Percentiles rank a stretch among this genome's conserved stretches.
Evolutionary conservation across 2,329 filamentous ascomycete genomes (phyloP).

Genomic region (Dryadomyces quercus-mongolicae): DNA sequence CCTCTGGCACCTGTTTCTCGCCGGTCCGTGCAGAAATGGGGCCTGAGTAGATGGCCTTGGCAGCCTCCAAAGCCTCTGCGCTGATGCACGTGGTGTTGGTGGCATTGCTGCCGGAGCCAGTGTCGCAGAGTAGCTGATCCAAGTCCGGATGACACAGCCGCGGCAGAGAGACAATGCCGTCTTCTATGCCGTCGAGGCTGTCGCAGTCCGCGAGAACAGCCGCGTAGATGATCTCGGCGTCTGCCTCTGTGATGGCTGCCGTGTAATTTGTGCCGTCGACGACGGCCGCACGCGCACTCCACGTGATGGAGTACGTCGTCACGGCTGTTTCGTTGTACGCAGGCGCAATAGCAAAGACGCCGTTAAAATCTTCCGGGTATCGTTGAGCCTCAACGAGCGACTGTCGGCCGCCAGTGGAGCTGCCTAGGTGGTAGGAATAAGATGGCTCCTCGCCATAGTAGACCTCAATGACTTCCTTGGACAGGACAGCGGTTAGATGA

Average conservation of each 20-base stretch:
- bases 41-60: constrained; percentile 17
- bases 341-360: constrained; percentile 31
- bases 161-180: constrained; percentile 29
- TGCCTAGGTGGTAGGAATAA: constrained; percentile 37
- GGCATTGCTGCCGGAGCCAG: constrained; percentile 10
- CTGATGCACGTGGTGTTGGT: constrained; percentile 25
- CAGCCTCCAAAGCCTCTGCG: constrained; percentile 21
- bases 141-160: constrained; percentile 24
- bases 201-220: constrained; percentile 30
- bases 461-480: constrained; percentile 28
- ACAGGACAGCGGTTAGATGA: constrained; percentile 21
- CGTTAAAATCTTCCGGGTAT: constrained; percentile 41
- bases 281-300: not conserved
- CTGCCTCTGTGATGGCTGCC: not conserved
- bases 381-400: constrained; percentile 34
- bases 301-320: not conserved
- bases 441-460: constrained; percentile 26
- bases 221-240: constrained; percentile 18
- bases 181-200: constrained; percentile 24
- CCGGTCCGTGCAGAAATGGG: constrained; percentile 18
- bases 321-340: constrained; percentile 15
- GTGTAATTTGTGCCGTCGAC: not conserved
- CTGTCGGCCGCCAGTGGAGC: constrained; percentile 41
- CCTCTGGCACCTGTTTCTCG: constrained; percentile 23
- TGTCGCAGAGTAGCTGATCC: constrained; percentile 3